Percentiles rank a stretch among this genome's conserved stretches.
Evolutionary conservation across 208 protist species (phyloP).

Genomic region (Histomonas meleagridis): DNA sequence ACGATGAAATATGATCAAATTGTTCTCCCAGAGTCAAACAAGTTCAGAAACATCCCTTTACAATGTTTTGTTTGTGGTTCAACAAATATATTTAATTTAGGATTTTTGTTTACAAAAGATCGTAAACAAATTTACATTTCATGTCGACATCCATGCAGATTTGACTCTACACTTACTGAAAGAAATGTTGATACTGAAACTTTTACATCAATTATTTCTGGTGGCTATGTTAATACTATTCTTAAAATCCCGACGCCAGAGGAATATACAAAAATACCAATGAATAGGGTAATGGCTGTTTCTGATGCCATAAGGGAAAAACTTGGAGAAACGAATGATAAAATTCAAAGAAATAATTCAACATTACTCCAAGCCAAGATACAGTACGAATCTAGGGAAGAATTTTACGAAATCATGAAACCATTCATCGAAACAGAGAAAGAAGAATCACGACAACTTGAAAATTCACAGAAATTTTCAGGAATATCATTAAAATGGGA

Average conservation of each 20-base stretch:
- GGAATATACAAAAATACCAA: constrained; percentile 43
- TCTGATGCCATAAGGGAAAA: neutral
- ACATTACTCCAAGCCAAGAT: neutral
- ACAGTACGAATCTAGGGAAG: neutral
- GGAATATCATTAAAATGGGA: neutral
- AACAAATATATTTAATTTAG: neutral
- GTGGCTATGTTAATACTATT: constrained; percentile 66
- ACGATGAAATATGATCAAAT: neutral
- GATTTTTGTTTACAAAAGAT: neutral
- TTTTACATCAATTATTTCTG: constrained; percentile 76
- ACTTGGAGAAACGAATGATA: neutral
- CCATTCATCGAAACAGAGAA: neutral
- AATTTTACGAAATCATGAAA: neutral
- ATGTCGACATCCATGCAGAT: too few species aligned
- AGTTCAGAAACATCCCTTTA: neutral
- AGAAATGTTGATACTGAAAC: constrained; percentile 64
- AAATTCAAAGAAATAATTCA: neutral
- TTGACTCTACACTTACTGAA: neutral
- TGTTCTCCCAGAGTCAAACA: neutral
- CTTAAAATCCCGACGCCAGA: constrained; percentile 64
- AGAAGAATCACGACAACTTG: neutral
- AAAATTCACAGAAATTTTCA: neutral
- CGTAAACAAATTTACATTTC: neutral
- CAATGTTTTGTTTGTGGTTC: neutral
- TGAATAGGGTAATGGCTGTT: neutral